Conservation (phyloP, 306 rosid species). For the Pachyrhizus erosus region DNA sequence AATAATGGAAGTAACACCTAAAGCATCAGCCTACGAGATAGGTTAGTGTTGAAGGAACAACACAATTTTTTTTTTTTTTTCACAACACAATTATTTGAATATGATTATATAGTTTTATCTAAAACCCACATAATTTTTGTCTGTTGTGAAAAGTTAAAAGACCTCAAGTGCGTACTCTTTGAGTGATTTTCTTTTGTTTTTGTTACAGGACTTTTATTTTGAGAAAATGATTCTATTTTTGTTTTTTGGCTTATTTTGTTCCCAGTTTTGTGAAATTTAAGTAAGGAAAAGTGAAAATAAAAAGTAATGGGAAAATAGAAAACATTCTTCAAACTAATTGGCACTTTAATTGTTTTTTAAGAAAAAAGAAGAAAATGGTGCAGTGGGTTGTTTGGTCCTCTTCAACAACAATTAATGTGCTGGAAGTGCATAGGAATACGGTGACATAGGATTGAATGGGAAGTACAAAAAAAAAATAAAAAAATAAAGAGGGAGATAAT, state of each 20-base stretch:
- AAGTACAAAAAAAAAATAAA: too few species aligned
- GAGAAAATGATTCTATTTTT: too few species aligned
- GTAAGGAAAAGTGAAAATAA: not conserved
- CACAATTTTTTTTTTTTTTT: not conserved
- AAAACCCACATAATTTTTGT: not conserved
- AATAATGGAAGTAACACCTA: not conserved
- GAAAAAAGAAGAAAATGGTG: not conserved
- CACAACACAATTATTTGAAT: not conserved
- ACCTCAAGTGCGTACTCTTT: not conserved
- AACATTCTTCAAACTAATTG: too few species aligned
- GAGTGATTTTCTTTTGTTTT: not conserved
- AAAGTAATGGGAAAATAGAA: too few species aligned
- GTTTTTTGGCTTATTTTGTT: too few species aligned
- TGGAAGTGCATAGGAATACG: not conserved
- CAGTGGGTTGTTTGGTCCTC: not conserved
- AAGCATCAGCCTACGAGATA: not conserved
- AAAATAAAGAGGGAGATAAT: constrained; percentile 10
- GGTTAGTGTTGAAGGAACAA: constrained; percentile 9
- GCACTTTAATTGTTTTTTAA: not conserved
- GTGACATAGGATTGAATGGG: constrained; percentile 22
- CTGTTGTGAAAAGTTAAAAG: not conserved
- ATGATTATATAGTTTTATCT: not conserved
- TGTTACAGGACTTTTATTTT: not conserved
- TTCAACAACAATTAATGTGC: constrained; percentile 5
- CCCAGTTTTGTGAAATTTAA: not conserved